Evolutionary conservation across 345 rosid genomes (phyloP).

Genomic region (Populus davidiana): DNA sequence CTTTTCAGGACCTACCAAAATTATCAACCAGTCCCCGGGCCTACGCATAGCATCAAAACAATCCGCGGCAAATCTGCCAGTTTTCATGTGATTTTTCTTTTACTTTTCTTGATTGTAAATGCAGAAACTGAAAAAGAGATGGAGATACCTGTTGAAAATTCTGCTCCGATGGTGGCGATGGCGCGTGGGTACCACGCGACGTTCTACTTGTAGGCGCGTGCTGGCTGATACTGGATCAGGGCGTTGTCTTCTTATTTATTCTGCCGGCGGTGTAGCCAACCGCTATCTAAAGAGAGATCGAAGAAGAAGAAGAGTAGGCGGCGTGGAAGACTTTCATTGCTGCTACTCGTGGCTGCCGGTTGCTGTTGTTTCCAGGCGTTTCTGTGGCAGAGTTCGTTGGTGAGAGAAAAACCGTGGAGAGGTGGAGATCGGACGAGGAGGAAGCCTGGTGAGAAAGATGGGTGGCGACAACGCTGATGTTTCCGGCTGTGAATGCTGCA

Average conservation of each 20-base stretch:
- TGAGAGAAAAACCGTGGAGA: neutral
- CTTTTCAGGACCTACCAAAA: neutral
- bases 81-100: neutral
- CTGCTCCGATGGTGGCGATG: neutral
- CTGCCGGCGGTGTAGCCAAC: neutral
- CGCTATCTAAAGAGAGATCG: neutral
- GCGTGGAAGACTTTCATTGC: neutral
- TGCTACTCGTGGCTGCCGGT: neutral
- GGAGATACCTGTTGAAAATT: neutral
- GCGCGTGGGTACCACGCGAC: neutral
- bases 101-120: neutral
- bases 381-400: neutral
- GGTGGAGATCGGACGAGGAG: neutral
- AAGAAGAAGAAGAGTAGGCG: neutral
- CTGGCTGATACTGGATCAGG: neutral
- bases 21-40: neutral
- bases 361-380: neutral
- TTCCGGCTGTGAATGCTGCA: neutral
- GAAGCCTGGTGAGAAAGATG: neutral
- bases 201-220: neutral
- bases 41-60: neutral
- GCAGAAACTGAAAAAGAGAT: neutral
- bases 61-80: neutral
- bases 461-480: neutral
- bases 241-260: neutral